A percentile compares a stretch with the other conserved stretches of the same genome.
phyloP scores from a whole-genome alignment of 2,329 filamentous ascomycete species.

The Truncatella angustata region DNA sequence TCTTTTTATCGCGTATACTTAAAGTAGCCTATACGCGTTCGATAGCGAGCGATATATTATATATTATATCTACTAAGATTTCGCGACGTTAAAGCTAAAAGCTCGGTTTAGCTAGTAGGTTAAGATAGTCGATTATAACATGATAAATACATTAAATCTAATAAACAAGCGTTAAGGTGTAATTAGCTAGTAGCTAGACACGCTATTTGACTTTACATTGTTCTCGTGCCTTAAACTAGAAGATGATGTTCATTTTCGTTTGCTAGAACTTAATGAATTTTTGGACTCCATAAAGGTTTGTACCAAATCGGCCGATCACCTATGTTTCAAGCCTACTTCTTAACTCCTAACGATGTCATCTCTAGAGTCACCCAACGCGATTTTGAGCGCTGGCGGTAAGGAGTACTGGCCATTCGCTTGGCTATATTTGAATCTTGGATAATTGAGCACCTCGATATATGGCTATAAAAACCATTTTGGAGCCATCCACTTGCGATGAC shows the following conservation, averaged over 20 bases:
- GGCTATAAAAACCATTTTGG: not conserved
- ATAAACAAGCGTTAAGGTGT: not conserved
- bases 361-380: not conserved
- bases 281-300: not conserved
- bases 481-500: not conserved
- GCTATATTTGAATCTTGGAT: constrained; percentile 3
- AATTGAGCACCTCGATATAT: not conserved
- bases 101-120: not conserved
- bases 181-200: not conserved
- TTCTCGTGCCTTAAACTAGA: not conserved
- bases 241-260: not conserved
- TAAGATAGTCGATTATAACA: not conserved
- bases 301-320: not conserved
- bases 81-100: constrained; percentile 3
- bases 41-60: constrained; percentile 1
- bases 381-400: not conserved
- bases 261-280: not conserved
- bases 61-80: constrained; percentile 6
- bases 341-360: not conserved
- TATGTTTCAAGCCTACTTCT: not conserved
- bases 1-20: not conserved
- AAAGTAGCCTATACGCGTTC: not conserved
- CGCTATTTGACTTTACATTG: not conserved
- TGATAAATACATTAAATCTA: not conserved
- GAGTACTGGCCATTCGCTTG: not conserved